These are phyloP conservation scores for Cymbopogon citratus DNA, from an alignment of 176 grass and related monocot species.

Conservation along the genomic window DNA sequence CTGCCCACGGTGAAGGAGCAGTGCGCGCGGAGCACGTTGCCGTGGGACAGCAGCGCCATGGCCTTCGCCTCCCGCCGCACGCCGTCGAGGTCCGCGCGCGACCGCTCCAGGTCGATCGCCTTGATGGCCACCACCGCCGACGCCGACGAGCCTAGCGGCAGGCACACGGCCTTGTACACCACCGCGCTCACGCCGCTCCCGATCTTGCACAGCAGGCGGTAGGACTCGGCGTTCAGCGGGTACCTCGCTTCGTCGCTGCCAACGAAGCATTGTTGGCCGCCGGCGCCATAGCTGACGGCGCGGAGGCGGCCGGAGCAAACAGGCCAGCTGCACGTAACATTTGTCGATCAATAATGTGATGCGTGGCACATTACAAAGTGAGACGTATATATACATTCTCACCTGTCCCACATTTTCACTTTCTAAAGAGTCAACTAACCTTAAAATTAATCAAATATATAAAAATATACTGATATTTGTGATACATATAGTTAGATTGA, in stretches of 20 bases:
- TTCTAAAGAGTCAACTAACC: no score
- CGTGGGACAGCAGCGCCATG: slow-evolving; percentile 72
- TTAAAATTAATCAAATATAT: no score
- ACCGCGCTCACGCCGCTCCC: slow-evolving; percentile 80
- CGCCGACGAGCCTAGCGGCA: slow-evolving; percentile 36
- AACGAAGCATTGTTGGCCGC: not conserved
- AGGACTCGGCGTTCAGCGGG: slow-evolving; percentile 55
- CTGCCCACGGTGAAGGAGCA: slow-evolving; percentile 85
- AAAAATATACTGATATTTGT: no score
- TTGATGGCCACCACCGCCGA: slow-evolving; percentile 2
- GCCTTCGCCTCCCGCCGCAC: slow-evolving; percentile 87
- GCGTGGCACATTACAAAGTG: no score
- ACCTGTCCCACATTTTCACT: no score
- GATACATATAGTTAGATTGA: no score
- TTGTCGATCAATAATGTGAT: not conserved
- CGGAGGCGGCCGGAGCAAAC: not conserved
- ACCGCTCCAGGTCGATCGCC: slow-evolving; percentile 66
- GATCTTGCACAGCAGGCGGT: slow-evolving; percentile 60
- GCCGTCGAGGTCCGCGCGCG: slow-evolving; percentile 77
- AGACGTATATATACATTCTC: no score
- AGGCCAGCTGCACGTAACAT: not conserved
- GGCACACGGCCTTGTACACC: slow-evolving; percentile 82
- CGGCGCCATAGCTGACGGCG: slow-evolving; percentile 28
- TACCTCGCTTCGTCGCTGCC: slow-evolving; percentile 14
- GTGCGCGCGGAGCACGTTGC: slow-evolving; percentile 81